Evolutionary conservation across 257 asterid genomes (phyloP), one percentile per base, ranked within the genome.

Genomic region (Gynochthodes officinalis): DNA sequence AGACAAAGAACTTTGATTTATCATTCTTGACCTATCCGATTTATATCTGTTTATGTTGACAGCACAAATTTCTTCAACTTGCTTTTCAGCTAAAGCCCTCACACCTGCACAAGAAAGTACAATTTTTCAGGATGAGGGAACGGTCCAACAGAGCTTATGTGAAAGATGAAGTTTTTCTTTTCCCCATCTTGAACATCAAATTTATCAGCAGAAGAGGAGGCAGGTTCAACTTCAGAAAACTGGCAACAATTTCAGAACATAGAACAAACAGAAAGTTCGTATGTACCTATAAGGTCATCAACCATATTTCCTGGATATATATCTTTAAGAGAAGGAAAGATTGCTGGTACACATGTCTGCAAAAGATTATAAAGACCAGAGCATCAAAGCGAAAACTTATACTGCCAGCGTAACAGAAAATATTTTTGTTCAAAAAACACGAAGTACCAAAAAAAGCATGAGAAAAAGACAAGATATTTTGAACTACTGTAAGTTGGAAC

Each of bases 281-380:
- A 25, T 55, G 65, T 82, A 91, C 99, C 99, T 80, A 82, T 79
- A 81, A 95, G 97, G 74, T 86, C 87, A 67, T 89, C 96, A 75
- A 46, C 77, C 89, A 95, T 84, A 82, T 92, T 95, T 74, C 89
- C 90, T 2, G 98, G 98, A 81, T 89, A 95, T 82, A 95, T 90
- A 66, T 92, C 97, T 72, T 66, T 83, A 40, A 95, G 90, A 39
- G 99, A 97, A 65, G 99, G 99, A 60, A 95, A 79, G 73, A 95
- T 80, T 49, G 96, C 87, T 62, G 99, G 99, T 73, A 30, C 87
- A 61, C 88, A 70, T 33, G 97, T 95, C 99, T 95, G 99, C 90
- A 87, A 73, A 54, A 80, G 79, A 27, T 28, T 43, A 52, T 42
- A 70, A 69, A 49, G 59, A 72, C 53, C 37, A 73, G 63, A 76